Conservation (phyloP, 2,329 filamentous ascomycete species). For the Alternaria sp. region DNA sequence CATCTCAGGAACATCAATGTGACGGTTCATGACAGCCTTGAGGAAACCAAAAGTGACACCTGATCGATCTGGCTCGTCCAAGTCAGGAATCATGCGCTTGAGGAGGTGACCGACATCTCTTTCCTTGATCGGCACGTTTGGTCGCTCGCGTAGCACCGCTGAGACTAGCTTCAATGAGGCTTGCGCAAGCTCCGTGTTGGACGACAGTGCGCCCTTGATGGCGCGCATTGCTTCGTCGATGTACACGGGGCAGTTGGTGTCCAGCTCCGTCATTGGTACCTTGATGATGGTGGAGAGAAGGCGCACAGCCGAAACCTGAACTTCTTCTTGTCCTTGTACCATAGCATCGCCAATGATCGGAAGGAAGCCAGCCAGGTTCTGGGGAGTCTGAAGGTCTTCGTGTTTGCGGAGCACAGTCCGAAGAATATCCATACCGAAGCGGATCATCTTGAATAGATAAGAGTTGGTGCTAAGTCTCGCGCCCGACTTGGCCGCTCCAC, state of each 20-base stretch:
- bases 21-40: conserved; percentile 82
- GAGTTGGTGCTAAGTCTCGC: conserved; percentile 75
- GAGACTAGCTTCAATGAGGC: conserved; percentile 88
- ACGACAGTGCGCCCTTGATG: conserved; percentile 77
- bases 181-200: conserved; percentile 83
- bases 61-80: conserved; percentile 90
- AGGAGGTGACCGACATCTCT: conserved; percentile 83
- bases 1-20: conserved; percentile 82
- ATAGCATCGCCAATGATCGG: conserved; percentile 88
- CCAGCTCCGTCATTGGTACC: conserved; percentile 74
- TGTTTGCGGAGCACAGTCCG: conserved; percentile 87
- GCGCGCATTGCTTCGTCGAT: conserved; percentile 83
- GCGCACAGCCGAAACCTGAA: conserved; percentile 86
- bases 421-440: conserved; percentile 87
- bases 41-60: conserved; percentile 95
- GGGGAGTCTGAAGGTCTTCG: conserved; percentile 76
- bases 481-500: conserved; percentile 75
- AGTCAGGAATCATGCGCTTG: conserved; percentile 80
- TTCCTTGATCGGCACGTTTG: conserved; percentile 77
- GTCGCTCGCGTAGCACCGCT: conserved; percentile 80
- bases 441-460: conserved; percentile 84
- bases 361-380: conserved; percentile 83
- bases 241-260: conserved; percentile 76
- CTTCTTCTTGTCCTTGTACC: conserved; percentile 84
- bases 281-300: conserved; percentile 85